Evolutionary conservation across 2,329 filamentous ascomycete genomes (phyloP).

Genomic region (Endothia cerciana): DNA sequence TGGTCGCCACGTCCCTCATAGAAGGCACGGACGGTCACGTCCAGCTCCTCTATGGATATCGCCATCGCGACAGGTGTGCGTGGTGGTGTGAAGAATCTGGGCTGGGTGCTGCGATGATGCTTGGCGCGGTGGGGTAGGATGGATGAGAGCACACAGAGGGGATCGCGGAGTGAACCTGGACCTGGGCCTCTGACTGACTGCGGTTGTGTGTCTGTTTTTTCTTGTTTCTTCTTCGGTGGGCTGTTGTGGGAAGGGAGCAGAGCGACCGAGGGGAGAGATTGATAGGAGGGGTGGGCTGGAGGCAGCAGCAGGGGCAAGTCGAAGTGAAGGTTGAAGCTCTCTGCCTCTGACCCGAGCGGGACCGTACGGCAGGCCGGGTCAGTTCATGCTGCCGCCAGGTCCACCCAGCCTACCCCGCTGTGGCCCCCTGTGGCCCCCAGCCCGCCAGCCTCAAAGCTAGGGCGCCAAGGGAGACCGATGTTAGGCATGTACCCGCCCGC

Average conservation of each 20-base stretch:
- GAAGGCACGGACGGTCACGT: conserved; percentile 93
- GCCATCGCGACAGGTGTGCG: conserved; percentile 52
- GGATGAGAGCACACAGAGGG: conserved; percentile 9
- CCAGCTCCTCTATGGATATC: conserved; percentile 87
- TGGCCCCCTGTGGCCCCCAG: conserved; percentile 14
- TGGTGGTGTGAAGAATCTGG: conserved; percentile 21
- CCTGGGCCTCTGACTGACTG: conserved; percentile 7
- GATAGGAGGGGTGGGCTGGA: conserved; percentile 12
- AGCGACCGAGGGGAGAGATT: conserved; percentile 24
- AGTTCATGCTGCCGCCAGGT: conserved; percentile 11
- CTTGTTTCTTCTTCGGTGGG: not conserved
- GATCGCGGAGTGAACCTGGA: conserved; percentile 8
- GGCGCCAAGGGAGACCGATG: conserved; percentile 6
- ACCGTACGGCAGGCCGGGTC: not conserved
- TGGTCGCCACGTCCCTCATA: conserved; percentile 95
- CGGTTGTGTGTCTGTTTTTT: not conserved
- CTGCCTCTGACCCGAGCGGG: conserved; percentile 9
- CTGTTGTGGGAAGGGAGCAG: conserved; percentile 14
- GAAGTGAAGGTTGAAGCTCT: conserved; percentile 15
- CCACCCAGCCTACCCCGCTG: conserved; percentile 16
- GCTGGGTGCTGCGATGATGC: conserved; percentile 15
- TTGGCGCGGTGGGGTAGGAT: conserved; percentile 13
- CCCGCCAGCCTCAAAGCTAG: conserved; percentile 15
- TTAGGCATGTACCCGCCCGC: conserved; percentile 14
- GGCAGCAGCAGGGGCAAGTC: conserved; percentile 21